phyloP scores from a whole-genome alignment of 75 land plant species.

The Pinus taeda region DNA sequence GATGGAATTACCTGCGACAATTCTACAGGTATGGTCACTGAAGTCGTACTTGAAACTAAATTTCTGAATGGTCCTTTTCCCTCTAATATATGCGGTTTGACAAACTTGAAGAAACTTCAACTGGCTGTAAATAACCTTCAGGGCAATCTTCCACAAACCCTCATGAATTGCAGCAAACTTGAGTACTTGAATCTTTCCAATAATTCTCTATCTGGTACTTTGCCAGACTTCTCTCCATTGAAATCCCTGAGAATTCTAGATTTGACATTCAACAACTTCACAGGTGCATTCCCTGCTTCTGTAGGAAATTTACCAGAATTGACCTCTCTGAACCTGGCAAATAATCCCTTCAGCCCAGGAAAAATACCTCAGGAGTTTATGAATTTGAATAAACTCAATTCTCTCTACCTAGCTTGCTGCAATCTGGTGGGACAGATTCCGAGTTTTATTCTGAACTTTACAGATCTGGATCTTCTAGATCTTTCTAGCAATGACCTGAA shows the following conservation, averaged over 20 bases:
- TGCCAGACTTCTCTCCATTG: slow-evolving; percentile 46
- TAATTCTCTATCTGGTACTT: slow-evolving; percentile 17
- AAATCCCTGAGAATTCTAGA: slow-evolving; percentile 35
- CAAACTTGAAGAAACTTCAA: neutral
- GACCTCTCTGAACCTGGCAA: slow-evolving; percentile 34
- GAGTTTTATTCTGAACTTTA: slow-evolving; percentile 52
- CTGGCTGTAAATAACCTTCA: slow-evolving; percentile 43
- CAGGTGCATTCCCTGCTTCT: slow-evolving; percentile 59
- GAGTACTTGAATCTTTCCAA: slow-evolving; percentile 32
- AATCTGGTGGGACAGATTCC: slow-evolving; percentile 60
- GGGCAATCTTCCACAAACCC: slow-evolving; percentile 4
- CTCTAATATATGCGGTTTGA: neutral
- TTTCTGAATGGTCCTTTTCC: neutral
- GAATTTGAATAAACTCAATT: slow-evolving; percentile 36
- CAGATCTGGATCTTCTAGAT: slow-evolving; percentile 48
- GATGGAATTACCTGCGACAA: slow-evolving; percentile 60
- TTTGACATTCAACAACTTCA: slow-evolving; percentile 46
- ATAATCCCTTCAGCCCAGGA: slow-evolving; percentile 40
- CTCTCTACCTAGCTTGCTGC: slow-evolving; percentile 44
- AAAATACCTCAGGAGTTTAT: slow-evolving; percentile 38
- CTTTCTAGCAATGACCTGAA: slow-evolving; percentile 38
- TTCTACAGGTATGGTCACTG: slow-evolving; percentile 24
- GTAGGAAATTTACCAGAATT: slow-evolving; percentile 43
- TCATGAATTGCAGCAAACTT: slow-evolving; percentile 31
- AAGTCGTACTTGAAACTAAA: slow-evolving; percentile 20